These are phyloP conservation scores for Ceratocystis papillata DNA, from an alignment of 2,329 filamentous ascomycete species.

Conservation along the genomic window DNA sequence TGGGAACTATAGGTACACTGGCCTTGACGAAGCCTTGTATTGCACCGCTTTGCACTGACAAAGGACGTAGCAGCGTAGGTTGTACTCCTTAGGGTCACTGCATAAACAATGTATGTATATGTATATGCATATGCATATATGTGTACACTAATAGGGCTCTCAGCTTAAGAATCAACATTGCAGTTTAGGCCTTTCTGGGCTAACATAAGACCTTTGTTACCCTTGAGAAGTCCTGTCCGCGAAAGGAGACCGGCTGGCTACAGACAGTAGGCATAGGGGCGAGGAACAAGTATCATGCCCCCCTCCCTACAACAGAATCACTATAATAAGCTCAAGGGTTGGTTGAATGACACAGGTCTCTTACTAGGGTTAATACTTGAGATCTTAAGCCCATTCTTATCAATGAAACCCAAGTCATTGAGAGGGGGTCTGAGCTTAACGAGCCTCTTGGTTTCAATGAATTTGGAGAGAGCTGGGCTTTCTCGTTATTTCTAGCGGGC, in stretches of 20 bases:
- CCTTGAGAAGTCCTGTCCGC: background rate
- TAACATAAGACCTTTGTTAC: background rate
- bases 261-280: no score
- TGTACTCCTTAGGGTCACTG: background rate
- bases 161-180: background rate
- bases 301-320: background rate
- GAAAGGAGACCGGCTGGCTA: background rate
- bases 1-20: background rate
- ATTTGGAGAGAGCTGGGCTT: background rate
- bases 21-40: background rate
- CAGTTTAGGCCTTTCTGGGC: background rate
- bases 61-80: background rate
- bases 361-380: background rate
- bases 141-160: background rate
- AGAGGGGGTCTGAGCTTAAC: slow-evolving; percentile 7
- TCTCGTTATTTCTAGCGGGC: background rate
- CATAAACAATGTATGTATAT: background rate
- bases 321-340: background rate
- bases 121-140: background rate
- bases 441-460: background rate
- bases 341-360: background rate
- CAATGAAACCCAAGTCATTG: background rate
- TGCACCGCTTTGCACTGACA: background rate
- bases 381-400: background rate
- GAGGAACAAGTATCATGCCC: background rate